Base-by-base conservation (phyloP, 1,284 basidiomycete species). In the Microbotryum intermedium region DNA sequence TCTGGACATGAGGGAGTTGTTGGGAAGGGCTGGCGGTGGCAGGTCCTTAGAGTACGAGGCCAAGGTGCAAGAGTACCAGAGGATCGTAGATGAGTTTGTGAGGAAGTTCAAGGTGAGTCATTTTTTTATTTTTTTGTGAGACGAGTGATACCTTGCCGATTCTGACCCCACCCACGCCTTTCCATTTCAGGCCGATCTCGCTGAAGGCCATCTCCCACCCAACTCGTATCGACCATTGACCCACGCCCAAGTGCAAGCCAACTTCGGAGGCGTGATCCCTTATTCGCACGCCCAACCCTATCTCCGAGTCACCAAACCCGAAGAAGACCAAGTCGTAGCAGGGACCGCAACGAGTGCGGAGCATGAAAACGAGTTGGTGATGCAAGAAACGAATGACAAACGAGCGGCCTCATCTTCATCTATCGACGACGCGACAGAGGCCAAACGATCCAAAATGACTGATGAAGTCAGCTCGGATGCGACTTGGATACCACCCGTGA, bases 1-100 rank as follows among this genome's bases (percentile, higher is more conserved):
- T 69, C 79, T 77, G 0, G 89, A 92, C 71, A 74, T 95, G 50
- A 78, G 93, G 25, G 84, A 87, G 61, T 76, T 76, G 68, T 73
- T 93, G 4, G 88, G 87, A 0, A 78, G 75, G 45, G 50, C 53
- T 5, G 66, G 66, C 8, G 43, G 42, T 7, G 58, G 56, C 9
- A 67, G 58, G 43, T 65, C 56, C 25, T 65, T 65, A 29, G 68
- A 72, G 10, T 74, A 76, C 58, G 69, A 73, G 50, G 78, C 76
- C 25, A 77, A 79, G 34, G 75, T 84, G 44, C 74, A 77, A 18
- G 78, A 78, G 46, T 90, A 86, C 70, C 75, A 82, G 23, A 79
- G 77, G 39, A 73, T 94, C 54, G 81, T 86, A 13, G 73, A 76
- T 45, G 84, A 87, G 74, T 80, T 94, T 75, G 84, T 84, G 62